These are phyloP conservation scores for Monosporozyma aerobia DNA, from an alignment of 805 yeast genomes.

Conservation along the genomic window DNA sequence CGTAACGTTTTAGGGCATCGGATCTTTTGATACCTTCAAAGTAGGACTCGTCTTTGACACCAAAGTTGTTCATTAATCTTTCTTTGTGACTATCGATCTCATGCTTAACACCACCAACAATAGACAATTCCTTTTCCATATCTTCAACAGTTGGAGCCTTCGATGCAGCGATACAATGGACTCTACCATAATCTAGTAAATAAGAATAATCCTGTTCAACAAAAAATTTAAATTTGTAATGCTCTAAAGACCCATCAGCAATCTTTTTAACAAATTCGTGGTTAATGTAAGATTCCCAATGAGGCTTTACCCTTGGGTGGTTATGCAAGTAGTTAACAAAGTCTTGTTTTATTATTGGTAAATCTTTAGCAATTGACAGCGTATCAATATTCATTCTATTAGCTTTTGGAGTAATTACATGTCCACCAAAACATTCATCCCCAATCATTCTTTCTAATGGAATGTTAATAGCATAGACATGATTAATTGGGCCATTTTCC, in stretches of 20 bases:
- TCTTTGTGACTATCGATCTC: slow-evolving; percentile 51
- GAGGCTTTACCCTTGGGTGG: slow-evolving; percentile 46
- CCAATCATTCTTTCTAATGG: slow-evolving; percentile 30
- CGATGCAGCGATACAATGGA: slow-evolving; percentile 55
- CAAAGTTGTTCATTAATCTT: slow-evolving; percentile 36
- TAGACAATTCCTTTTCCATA: slow-evolving; percentile 41
- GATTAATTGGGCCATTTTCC: slow-evolving; percentile 74
- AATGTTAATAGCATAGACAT: slow-evolving; percentile 35
- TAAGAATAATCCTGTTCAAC: slow-evolving; percentile 57
- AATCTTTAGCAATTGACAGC: neutral
- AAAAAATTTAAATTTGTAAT: slow-evolving; percentile 43
- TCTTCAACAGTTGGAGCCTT: slow-evolving; percentile 48
- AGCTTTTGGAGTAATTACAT: slow-evolving; percentile 7
- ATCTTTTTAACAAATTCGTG: slow-evolving; percentile 54
- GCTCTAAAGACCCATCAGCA: slow-evolving; percentile 43
- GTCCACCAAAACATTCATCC: slow-evolving; percentile 27
- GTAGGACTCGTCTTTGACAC: slow-evolving; percentile 34
- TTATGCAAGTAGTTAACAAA: slow-evolving; percentile 42
- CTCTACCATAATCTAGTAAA: slow-evolving; percentile 55
- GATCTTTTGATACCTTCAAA: slow-evolving; percentile 42
- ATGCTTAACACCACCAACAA: slow-evolving; percentile 40
- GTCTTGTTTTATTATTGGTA: slow-evolving; percentile 8
- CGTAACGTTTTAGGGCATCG: slow-evolving; percentile 50
- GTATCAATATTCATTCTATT: neutral
- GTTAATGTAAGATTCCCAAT: slow-evolving; percentile 50